These are phyloP conservation scores for Microcos paniculata DNA, from an alignment of 345 rosid genomes.

Conservation along the genomic window DNA sequence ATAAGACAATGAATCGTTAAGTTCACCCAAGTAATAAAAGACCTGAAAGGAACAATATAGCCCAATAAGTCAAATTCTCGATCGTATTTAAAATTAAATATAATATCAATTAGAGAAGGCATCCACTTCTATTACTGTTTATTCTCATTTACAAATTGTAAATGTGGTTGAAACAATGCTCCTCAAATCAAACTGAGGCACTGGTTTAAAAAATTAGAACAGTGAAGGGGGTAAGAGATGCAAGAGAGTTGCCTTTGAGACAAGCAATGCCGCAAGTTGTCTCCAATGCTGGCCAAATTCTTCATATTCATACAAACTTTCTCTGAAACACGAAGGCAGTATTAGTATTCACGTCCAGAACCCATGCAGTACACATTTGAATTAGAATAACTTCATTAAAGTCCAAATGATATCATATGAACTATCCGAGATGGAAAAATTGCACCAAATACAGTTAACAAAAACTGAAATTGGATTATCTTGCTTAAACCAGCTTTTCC, in stretches of 20 bases:
- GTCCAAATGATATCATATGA: neutral
- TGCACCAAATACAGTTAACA: neutral
- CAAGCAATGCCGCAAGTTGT: conserved; percentile 89
- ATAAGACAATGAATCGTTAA: conserved; percentile 93
- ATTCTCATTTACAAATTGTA: neutral
- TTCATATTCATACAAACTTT: conserved; percentile 95
- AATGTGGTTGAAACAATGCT: neutral
- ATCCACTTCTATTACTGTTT: neutral
- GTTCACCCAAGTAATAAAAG: conserved; percentile 94
- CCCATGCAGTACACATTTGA: neutral
- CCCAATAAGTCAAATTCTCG: neutral
- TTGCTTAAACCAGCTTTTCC: neutral
- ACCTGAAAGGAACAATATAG: conserved; percentile 46
- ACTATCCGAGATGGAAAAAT: neutral
- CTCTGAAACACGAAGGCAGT: conserved; percentile 42
- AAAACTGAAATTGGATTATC: neutral
- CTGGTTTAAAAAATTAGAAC: too few relatives aligned
- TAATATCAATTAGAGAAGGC: neutral
- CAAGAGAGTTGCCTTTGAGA: conserved; percentile 59
- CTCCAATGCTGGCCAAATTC: conserved; percentile 90
- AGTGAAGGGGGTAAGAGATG: neutral
- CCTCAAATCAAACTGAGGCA: neutral
- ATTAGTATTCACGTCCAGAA: neutral
- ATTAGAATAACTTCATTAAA: neutral
- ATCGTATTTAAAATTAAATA: neutral